Evolutionary conservation across 345 rosid species (phyloP).

Genomic region (Trapa incisa): DNA sequence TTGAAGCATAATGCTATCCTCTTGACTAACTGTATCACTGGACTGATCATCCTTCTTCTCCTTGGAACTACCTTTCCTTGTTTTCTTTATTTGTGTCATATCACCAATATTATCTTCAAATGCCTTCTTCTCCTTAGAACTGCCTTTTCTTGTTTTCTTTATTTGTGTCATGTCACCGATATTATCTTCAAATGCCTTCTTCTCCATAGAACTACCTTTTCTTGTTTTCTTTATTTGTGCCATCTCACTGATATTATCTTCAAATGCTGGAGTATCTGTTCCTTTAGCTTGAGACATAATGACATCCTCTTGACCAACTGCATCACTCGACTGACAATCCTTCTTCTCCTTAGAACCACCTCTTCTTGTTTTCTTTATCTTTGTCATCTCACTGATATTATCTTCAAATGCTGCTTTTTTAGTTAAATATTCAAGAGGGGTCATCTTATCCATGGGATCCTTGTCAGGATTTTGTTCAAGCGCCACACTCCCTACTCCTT

Average conservation of each 20-base stretch:
- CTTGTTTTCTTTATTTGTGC: neutral
- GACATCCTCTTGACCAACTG: neutral
- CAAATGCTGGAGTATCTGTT: neutral
- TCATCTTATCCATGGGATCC: constrained; percentile 3
- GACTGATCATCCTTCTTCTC: neutral
- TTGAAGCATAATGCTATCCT: neutral
- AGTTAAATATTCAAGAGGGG: neutral
- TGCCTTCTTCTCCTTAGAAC: too few relatives aligned
- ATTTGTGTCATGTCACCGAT: too few relatives aligned
- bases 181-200: too few relatives aligned
- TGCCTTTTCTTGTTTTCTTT: too few relatives aligned
- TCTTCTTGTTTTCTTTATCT: neutral
- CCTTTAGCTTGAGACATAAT: neutral
- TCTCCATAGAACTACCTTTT: too few relatives aligned
- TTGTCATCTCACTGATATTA: neutral
- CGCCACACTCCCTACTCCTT: neutral
- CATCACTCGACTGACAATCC: neutral
- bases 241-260: neutral
- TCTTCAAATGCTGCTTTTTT: neutral
- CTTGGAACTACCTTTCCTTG: too few relatives aligned
- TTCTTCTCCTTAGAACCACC: constrained; percentile 1
- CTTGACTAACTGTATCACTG: neutral
- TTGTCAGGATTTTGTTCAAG: neutral
- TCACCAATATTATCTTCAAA: too few relatives aligned
- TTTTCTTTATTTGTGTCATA: too few relatives aligned